Evolutionary conservation across 176 grass and related monocot species (phyloP).

Genomic region (Alopecurus myosuroides): DNA sequence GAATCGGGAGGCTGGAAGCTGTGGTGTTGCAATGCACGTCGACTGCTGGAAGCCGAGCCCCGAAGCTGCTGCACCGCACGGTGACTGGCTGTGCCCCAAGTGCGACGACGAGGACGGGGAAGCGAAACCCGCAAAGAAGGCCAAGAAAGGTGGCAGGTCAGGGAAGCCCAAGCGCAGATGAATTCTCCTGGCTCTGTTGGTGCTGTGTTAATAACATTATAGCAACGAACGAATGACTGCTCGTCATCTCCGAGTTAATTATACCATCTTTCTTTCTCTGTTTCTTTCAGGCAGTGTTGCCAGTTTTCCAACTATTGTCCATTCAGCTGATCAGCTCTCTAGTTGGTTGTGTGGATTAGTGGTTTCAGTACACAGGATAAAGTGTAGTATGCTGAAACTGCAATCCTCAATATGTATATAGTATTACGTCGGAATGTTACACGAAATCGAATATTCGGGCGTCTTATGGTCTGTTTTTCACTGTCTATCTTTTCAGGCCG

Average conservation of each 20-base stretch:
- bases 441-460: too few species aligned
- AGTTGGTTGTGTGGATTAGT: not conserved
- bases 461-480: too few species aligned
- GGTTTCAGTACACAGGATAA: not conserved
- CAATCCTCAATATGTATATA: not conserved
- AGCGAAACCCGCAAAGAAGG: not conserved
- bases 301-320: not conserved
- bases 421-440: not conserved
- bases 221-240: not conserved
- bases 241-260: not conserved
- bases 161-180: conserved; percentile 23
- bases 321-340: too few species aligned
- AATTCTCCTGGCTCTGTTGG: not conserved
- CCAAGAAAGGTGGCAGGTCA: conserved; percentile 21
- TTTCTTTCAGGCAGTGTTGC: not conserved
- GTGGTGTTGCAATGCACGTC: conserved; percentile 50
- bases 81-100: conserved; percentile 64
- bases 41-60: conserved; percentile 49
- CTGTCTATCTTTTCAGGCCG: not conserved
- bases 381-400: not conserved
- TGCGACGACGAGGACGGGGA: conserved; percentile 27
- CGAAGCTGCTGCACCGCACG: conserved; percentile 11
- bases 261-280: not conserved
- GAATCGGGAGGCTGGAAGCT: conserved; percentile 25
- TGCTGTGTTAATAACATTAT: not conserved